Base-by-base conservation (phyloP, 768 basidiomycete species). In the Amanita inopinata region DNA sequence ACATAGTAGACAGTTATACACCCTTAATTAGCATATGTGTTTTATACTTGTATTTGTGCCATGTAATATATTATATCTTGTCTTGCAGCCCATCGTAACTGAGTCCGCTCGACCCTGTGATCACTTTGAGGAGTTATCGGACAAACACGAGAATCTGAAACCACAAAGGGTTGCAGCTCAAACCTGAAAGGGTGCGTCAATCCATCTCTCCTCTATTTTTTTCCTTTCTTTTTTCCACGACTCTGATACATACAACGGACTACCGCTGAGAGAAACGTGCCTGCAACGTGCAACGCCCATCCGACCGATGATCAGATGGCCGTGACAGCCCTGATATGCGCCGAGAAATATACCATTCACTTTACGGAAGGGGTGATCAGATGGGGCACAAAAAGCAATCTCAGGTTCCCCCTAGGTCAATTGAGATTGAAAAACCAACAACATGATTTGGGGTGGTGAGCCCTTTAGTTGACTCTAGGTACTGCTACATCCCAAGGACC, bases 401-500 rank as follows among this genome's bases (percentile, higher is more conserved):
- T n/a, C n/a, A n/a, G n/a, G n/a, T n/a, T n/a, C n/a, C n/a, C n/a
- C n/a, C n/a, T n/a, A n/a, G n/a, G n/a, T n/a, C n/a, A n/a, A n/a
- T n/a, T n/a, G n/a, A n/a, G n/a, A n/a, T n/a, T n/a, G n/a, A n/a
- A n/a, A n/a, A n/a, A n/a, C n/a, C n/a, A n/a, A n/a, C n/a, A n/a
- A n/a, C n/a, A n/a, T n/a, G n/a, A n/a, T n/a, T n/a, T 28, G 27
- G 7, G 7, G 27, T 37, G 18, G 43, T 42, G 28, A 40, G 24
- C 36, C 41, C 47, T 38, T 52, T 60, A 74, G 55, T 76, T 75
- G 34, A 80, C 63, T 61, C 75, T 77, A 25, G 88, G 88, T 50
- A 80, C 73, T 20, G 88, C 88, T 19, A 85, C 83, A 58, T 92
- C 89, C 89, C 89, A 92, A 48, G 87, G 83, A 6, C 89, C 89